phyloP scores from a whole-genome alignment of 352 stramenopile genomes.

The Elongisporangium prolatum region DNA sequence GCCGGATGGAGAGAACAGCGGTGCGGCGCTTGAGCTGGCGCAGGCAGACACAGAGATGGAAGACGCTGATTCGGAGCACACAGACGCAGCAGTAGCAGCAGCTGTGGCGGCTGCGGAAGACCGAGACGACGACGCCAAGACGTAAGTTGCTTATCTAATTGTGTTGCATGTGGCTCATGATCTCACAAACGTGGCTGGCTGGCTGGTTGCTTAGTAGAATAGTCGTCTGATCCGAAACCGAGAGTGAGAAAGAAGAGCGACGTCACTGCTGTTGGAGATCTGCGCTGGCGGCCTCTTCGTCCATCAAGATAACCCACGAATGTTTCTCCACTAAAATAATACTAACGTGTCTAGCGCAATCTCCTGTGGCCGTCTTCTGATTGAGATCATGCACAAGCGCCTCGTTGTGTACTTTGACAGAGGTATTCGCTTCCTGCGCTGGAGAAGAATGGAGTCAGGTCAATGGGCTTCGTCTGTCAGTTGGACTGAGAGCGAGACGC shows the following conservation, averaged over 20 bases:
- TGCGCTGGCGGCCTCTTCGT: not conserved
- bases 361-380: not conserved
- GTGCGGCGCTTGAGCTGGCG: not conserved
- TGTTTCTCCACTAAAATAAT: not conserved
- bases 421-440: no score
- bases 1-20: not conserved
- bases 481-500: not conserved
- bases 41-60: not conserved
- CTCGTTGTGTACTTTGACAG: no score
- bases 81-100: not conserved
- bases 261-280: not conserved
- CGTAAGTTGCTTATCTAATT: not conserved
- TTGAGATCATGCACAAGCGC: no score
- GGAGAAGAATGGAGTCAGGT: no score
- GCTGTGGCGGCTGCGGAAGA: not conserved
- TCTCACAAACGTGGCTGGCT: not conserved
- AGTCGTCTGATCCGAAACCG: not conserved
- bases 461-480: not conserved
- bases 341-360: not conserved
- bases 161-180: not conserved
- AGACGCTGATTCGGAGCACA: not conserved
- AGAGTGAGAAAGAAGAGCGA: not conserved
- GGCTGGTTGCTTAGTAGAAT: not conserved
- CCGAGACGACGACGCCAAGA: not conserved
- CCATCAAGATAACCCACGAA: not conserved